Conservation (phyloP, 2,329 filamentous ascomycete genomes). For the Hypoxylon sp. region DNA sequence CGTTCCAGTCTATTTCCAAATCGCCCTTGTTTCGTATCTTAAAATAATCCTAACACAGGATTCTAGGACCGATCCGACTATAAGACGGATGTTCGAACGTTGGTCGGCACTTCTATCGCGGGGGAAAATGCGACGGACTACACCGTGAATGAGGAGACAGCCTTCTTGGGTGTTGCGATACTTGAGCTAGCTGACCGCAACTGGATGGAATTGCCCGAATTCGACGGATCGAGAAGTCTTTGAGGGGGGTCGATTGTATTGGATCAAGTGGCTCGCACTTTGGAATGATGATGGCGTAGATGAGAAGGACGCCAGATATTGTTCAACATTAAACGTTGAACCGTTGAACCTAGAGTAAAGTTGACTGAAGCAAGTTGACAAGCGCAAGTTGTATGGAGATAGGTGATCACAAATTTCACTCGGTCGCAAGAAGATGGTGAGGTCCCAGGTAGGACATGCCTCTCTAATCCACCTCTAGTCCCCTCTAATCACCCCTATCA, state of each 20-base stretch:
- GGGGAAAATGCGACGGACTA: slow-evolving; percentile 19
- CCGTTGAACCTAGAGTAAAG: not conserved
- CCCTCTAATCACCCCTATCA: slow-evolving; percentile 28
- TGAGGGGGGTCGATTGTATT: slow-evolving; percentile 4
- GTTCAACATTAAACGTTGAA: not conserved
- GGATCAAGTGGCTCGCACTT: slow-evolving; percentile 8
- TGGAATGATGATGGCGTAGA: slow-evolving; percentile 5
- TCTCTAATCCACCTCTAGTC: not conserved
- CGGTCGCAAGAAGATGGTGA: slow-evolving; percentile 35
- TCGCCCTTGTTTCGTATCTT: slow-evolving; percentile 41
- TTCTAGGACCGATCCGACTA: slow-evolving; percentile 20
- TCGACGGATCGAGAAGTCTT: slow-evolving; percentile 18
- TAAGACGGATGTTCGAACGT: slow-evolving; percentile 7
- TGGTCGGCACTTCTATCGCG: slow-evolving; percentile 16
- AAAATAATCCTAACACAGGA: slow-evolving; percentile 36
- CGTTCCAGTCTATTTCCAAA: slow-evolving; percentile 20
- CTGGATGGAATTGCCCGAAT: slow-evolving; percentile 21
- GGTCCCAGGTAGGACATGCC: slow-evolving; percentile 14
- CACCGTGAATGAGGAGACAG: not conserved
- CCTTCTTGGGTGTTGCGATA: slow-evolving; percentile 20
- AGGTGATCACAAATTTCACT: slow-evolving; percentile 27
- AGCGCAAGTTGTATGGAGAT: slow-evolving; percentile 15
- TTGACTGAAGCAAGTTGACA: slow-evolving; percentile 16
- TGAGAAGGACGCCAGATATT: not conserved
- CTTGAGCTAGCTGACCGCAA: slow-evolving; percentile 10